Percentiles rank a stretch among this genome's conserved stretches.
phyloP scores from a whole-genome alignment of 202 grass and related monocot genomes.

The Panicum virgatum region DNA sequence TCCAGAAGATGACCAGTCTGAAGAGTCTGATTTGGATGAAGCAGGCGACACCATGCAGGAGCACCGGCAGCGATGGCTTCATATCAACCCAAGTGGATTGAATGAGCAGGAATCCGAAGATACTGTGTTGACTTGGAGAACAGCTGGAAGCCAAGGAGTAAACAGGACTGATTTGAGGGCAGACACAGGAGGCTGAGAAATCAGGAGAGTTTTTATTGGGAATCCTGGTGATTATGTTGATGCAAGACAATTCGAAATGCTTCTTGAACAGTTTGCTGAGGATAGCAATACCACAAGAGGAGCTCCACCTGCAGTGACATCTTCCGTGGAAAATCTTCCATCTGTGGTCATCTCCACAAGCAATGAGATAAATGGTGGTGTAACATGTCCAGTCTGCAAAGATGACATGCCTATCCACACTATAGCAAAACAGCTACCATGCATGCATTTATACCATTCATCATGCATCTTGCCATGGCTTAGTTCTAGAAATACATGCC shows the following conservation, averaged over 20 bases:
- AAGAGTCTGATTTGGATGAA: conserved; percentile 69
- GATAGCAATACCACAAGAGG: conserved; percentile 61
- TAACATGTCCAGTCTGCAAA: conserved; percentile 88
- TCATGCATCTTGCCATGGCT: conserved; percentile 88
- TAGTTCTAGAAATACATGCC: conserved; percentile 79
- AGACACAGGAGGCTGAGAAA: conserved; percentile 37
- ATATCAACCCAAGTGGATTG: conserved; percentile 35
- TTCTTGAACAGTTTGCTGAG: conserved; percentile 82
- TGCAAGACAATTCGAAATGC: conserved; percentile 67
- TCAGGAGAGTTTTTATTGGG: conserved; percentile 46
- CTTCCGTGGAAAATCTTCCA: conserved; percentile 54
- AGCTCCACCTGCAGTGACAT: conserved; percentile 61
- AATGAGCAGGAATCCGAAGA: conserved; percentile 40
- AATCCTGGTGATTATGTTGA: conserved; percentile 80
- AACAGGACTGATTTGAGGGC: conserved; percentile 22
- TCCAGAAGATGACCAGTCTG: conserved; percentile 55
- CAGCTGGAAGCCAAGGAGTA: conserved; percentile 16
- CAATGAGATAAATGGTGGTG: conserved; percentile 47
- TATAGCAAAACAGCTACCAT: conserved; percentile 74
- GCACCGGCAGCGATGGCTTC: conserved; percentile 43
- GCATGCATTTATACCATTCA: conserved; percentile 78
- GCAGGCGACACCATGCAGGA: conserved; percentile 29
- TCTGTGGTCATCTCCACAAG: conserved; percentile 60
- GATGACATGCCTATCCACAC: conserved; percentile 49
- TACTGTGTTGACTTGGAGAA: conserved; percentile 40